Evolutionary conservation across 352 stramenopile genomes (phyloP), one percentile per base, ranked within the genome.

Genomic region (Lagenidium giganteum): DNA sequence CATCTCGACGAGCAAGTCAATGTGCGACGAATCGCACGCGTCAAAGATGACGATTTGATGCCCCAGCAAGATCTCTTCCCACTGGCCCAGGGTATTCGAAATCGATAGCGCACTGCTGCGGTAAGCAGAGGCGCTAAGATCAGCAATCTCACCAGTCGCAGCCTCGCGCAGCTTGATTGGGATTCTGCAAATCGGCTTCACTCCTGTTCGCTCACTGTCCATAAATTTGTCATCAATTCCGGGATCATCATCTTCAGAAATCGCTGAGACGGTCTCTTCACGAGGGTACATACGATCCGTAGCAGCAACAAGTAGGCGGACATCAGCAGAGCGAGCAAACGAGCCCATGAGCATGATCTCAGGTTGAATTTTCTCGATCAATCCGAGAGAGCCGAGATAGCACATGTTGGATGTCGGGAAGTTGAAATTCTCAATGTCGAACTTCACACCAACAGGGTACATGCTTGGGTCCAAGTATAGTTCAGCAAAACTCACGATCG

Each of bases 321-420:
- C 69, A 24, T 69, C 69, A 4, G 63, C 64, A 0, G 59, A 55
- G 0, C 52, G 53, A 3, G 62, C 61, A 43, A 76, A 74, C 3
- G 69, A 69, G 12, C 46, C 64, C 62, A 78, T 70, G 25, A 68
- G 31, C 8, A 81, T 56, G 12, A 81, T 40, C 20, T 81, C 69
- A 0, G 69, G 69, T 14, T 76, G 62, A n/a, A 76, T 46, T 24
- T 81, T 77, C 42, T 81, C 69, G 14, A 73, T 47, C 3, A 81
- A 43, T 0, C 62, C 69, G 5, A 81, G 41, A 7, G 69, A 76
- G 9, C 69, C 69, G 22, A 81, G 50, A 45, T 81, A 81, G 46
- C 64, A 68, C 49, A 82, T 70, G 16, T 61, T 71, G 4, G 63
- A 78, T 13, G 69, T 82, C 4, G 69, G 65, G 20, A 82, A 82